These are phyloP conservation scores for Xanthoconium separans DNA, from an alignment of 1,284 basidiomycete genomes.

Conservation along the genomic window DNA sequence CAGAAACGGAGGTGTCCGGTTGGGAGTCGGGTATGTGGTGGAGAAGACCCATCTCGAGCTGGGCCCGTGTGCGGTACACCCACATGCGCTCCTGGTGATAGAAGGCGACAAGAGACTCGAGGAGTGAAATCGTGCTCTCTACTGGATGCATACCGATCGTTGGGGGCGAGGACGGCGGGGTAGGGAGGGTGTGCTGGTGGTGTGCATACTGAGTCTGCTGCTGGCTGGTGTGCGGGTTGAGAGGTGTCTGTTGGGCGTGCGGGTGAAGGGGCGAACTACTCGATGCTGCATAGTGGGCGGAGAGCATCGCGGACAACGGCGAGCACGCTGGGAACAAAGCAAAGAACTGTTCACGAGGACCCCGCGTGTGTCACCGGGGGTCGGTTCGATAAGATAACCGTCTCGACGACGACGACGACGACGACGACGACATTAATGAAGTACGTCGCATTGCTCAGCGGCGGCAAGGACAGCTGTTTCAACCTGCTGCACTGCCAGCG, in stretches of 20 bases:
- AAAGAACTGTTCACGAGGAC: conserved; percentile 1
- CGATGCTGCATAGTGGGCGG: conserved; percentile 23
- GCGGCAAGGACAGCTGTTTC: conserved; percentile 98
- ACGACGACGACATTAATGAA: conserved; percentile 59
- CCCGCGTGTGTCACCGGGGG: conserved; percentile 17
- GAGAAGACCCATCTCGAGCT: conserved; percentile 41
- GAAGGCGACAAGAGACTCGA: conserved; percentile 61
- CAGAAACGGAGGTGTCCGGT: conserved; percentile 23
- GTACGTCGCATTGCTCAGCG: conserved; percentile 93
- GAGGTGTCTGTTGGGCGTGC: conserved; percentile 19
- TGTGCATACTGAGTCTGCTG: conserved; percentile 26
- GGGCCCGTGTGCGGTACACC: conserved; percentile 55
- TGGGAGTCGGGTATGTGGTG: conserved; percentile 24
- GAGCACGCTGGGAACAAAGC: conserved; percentile 1
- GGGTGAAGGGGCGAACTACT: conserved; percentile 18
- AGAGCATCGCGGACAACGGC: conserved; percentile 22
- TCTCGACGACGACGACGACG: not conserved
- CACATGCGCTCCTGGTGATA: conserved; percentile 69
- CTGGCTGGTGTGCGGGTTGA: not conserved
- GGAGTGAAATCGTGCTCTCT: conserved; percentile 49
- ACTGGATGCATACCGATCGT: conserved; percentile 32
- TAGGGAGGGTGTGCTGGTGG: conserved; percentile 36
- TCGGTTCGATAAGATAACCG: conserved; percentile 20
- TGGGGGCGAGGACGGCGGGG: conserved; percentile 46
- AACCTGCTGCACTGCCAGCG: conserved; percentile 88